phyloP scores from a whole-genome alignment of 2,329 filamentous ascomycete genomes.

The Claviceps sp. region DNA sequence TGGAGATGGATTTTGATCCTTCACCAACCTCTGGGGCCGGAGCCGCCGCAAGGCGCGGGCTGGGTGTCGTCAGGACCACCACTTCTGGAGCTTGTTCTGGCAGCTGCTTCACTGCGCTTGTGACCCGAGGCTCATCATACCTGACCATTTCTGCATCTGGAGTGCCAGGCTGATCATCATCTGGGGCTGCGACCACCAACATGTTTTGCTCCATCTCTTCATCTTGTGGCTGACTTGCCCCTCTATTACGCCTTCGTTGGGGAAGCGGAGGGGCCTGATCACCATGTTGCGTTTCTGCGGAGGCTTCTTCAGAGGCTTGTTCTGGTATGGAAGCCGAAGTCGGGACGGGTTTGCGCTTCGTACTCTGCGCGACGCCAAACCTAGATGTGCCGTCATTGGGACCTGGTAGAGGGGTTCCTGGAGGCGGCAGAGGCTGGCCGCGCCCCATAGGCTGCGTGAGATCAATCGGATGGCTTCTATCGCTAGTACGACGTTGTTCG shows the following conservation, averaged over 20 bases:
- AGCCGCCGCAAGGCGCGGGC: not conserved
- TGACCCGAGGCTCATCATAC: slow-evolving; percentile 9
- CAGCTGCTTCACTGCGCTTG: not conserved
- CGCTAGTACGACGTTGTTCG: slow-evolving; percentile 23
- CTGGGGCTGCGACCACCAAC: slow-evolving; percentile 51
- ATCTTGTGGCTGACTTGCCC: slow-evolving; percentile 21
- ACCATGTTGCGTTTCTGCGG: slow-evolving; percentile 13
- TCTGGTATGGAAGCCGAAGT: slow-evolving; percentile 28
- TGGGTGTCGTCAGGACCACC: not conserved
- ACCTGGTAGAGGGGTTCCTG: slow-evolving; percentile 60
- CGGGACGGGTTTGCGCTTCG: slow-evolving; percentile 53
- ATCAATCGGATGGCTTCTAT: slow-evolving; percentile 26
- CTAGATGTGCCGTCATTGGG: slow-evolving; percentile 48
- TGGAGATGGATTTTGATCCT: not conserved
- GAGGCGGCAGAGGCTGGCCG: slow-evolving; percentile 69
- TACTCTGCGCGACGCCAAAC: slow-evolving; percentile 41
- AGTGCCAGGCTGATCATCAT: slow-evolving; percentile 45
- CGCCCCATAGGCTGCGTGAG: slow-evolving; percentile 62
- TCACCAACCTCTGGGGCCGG: not conserved
- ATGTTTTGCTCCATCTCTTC: slow-evolving; percentile 34
- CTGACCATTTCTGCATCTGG: slow-evolving; percentile 26
- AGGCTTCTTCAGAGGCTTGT: slow-evolving; percentile 8
- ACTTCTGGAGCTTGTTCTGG: not conserved
- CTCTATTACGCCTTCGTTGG: slow-evolving; percentile 23
- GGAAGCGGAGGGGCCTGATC: slow-evolving; percentile 34